These are phyloP conservation scores for Phytophthora pinifolia DNA, from an alignment of 352 stramenopile genomes.

Conservation along the genomic window DNA sequence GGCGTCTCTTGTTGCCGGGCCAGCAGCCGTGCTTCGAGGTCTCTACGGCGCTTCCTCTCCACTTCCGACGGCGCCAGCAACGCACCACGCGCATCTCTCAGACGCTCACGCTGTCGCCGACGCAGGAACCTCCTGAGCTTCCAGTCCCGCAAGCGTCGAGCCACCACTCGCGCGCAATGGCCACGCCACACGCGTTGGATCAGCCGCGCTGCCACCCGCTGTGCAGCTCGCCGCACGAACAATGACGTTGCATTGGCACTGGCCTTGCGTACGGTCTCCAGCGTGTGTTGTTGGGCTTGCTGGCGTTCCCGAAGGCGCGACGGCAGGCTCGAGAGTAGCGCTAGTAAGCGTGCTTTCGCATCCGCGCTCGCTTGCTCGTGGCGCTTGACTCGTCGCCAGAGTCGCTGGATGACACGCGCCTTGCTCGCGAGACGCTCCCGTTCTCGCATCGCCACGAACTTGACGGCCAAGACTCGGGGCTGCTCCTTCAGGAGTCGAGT, in stretches of 20 bases:
- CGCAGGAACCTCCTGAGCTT: conserved; percentile 26
- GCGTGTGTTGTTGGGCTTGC: conserved; percentile 6
- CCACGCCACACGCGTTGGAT: conserved; percentile 67
- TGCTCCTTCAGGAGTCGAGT: conserved; percentile 10
- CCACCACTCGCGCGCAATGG: conserved; percentile 32
- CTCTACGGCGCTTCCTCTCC: conserved; percentile 13
- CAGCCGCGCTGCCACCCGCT: conserved; percentile 33
- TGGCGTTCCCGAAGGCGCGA: conserved; percentile 18
- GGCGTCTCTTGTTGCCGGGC: conserved; percentile 36
- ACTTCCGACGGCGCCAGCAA: conserved; percentile 32
- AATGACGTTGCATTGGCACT: conserved; percentile 9
- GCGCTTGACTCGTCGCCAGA: conserved; percentile 23
- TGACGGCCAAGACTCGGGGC: not conserved
- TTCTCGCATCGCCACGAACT: conserved; percentile 11
- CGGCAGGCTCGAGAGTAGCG: conserved; percentile 23
- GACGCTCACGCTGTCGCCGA: conserved; percentile 33
- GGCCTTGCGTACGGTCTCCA: conserved; percentile 4
- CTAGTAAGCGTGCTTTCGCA: conserved; percentile 29
- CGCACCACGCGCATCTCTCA: conserved; percentile 30
- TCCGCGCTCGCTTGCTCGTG: conserved; percentile 16
- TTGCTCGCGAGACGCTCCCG: conserved; percentile 1
- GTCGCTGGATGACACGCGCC: conserved; percentile 27
- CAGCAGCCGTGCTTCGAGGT: conserved; percentile 28
- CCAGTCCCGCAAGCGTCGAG: conserved; percentile 27
- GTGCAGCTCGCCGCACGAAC: conserved; percentile 16